phyloP scores from a whole-genome alignment of 1,284 basidiomycete genomes.

The Ganoderma boninense region DNA sequence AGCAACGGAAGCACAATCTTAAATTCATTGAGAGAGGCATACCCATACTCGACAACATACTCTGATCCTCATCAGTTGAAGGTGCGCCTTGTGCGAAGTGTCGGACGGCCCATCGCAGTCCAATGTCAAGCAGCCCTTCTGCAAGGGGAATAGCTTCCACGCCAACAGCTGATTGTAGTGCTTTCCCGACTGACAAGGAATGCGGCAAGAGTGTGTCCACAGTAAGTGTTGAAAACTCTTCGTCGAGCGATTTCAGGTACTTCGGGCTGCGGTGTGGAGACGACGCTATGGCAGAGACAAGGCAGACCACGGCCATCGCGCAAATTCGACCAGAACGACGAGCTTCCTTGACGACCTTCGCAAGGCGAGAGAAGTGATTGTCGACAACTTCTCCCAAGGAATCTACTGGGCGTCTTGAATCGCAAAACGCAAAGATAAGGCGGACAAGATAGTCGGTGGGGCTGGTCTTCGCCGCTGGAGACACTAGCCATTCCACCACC shows the following conservation, averaged over 20 bases:
- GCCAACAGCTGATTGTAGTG: slow-evolving; percentile 8
- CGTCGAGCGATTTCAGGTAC: slow-evolving; percentile 27
- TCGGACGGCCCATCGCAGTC: slow-evolving; percentile 58
- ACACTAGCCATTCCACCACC: slow-evolving; percentile 44
- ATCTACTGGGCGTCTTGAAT: slow-evolving; percentile 19
- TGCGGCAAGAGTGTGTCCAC: slow-evolving; percentile 26
- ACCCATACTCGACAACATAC: slow-evolving; percentile 10
- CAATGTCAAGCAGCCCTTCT: slow-evolving; percentile 51
- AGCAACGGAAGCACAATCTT: background rate
- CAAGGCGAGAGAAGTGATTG: slow-evolving; percentile 32
- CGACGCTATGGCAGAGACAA: slow-evolving; percentile 23
- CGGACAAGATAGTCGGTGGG: slow-evolving; percentile 39
- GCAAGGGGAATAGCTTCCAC: slow-evolving; percentile 31
- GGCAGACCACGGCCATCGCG: slow-evolving; percentile 23
- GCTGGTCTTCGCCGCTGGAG: slow-evolving; percentile 28
- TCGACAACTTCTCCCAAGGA: slow-evolving; percentile 6
- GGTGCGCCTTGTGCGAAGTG: slow-evolving; percentile 45
- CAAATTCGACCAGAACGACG: slow-evolving; percentile 18
- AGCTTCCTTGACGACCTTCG: slow-evolving; percentile 22
- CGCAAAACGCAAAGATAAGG: slow-evolving; percentile 28
- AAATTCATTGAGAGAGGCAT: background rate
- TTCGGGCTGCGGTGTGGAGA: slow-evolving; percentile 26
- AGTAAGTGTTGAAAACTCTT: slow-evolving; percentile 16
- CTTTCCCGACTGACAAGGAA: slow-evolving; percentile 17
- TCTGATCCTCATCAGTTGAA: slow-evolving; percentile 30